Conservation (phyloP, 352 stramenopile genomes). For the Pythium vanterpoolii region DNA sequence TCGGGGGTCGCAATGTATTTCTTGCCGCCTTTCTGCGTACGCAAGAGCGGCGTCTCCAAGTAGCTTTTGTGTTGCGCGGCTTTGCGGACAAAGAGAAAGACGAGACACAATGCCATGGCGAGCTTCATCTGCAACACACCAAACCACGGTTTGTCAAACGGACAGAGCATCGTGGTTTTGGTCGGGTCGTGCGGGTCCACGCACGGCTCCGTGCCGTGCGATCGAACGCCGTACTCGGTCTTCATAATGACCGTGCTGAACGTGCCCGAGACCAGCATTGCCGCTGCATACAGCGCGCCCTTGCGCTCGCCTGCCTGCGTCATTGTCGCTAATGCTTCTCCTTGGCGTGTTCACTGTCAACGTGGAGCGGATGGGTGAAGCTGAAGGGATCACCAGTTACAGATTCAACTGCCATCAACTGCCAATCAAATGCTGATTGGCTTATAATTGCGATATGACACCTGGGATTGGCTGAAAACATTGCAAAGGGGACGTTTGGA, state of each 20-base stretch:
- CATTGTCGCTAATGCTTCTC: not conserved
- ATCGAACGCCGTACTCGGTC: conserved; percentile 68
- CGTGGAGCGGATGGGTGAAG: not conserved
- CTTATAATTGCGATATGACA: not conserved
- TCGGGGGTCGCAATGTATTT: conserved; percentile 58
- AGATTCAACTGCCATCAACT: no score
- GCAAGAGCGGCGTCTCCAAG: conserved; percentile 64
- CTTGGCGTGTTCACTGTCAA: not conserved
- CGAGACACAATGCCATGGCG: conserved; percentile 75
- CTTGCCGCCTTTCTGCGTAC: conserved; percentile 58
- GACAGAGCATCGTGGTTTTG: conserved; percentile 49
- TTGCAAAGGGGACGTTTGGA: not conserved
- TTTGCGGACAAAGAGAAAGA: conserved; percentile 71
- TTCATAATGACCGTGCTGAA: conserved; percentile 88
- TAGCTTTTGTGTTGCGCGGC: conserved; percentile 48
- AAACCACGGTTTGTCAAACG: conserved; percentile 87
- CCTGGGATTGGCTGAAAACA: not conserved
- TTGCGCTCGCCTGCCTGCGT: conserved; percentile 23
- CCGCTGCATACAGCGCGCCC: conserved; percentile 47
- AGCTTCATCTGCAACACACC: conserved; percentile 85
- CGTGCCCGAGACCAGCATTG: conserved; percentile 79
- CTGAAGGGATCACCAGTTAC: conserved; percentile 11
- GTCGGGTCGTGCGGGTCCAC: conserved; percentile 31
- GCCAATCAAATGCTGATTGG: not conserved
- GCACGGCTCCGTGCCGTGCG: conserved; percentile 50